Evolutionary conservation across 2,329 filamentous ascomycete species (phyloP).

Genomic region (Fusarium sp.): DNA sequence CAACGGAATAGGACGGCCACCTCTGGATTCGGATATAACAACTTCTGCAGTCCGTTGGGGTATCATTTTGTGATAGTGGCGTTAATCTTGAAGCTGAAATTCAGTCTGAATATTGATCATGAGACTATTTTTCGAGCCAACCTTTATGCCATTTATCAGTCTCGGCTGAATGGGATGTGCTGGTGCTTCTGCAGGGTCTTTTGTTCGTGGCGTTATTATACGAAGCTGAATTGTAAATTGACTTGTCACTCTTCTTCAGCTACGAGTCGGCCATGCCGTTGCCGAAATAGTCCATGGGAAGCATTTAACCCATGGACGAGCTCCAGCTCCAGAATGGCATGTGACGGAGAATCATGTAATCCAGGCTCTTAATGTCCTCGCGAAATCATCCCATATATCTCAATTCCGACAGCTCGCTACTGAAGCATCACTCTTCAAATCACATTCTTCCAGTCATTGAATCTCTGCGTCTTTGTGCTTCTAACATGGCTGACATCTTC

Average conservation of each 20-base stretch:
- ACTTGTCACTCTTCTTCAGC: neutral
- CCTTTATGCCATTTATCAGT: neutral
- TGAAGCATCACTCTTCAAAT: too few species aligned
- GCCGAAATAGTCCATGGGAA: neutral
- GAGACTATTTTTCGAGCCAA: neutral
- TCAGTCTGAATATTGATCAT: neutral
- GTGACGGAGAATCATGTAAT: neutral
- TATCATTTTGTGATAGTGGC: neutral
- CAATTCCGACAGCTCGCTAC: neutral
- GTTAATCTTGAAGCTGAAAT: neutral
- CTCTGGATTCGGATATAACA: too few species aligned
- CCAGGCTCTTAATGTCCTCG: neutral
- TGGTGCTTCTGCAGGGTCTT: too few species aligned
- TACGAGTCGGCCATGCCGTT: neutral
- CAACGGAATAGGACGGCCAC: accelerated
- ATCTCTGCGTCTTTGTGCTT: neutral
- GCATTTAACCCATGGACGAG: accelerated
- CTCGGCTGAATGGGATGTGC: neutral
- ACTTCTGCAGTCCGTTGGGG: neutral
- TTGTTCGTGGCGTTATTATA: neutral
- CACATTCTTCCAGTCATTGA: neutral
- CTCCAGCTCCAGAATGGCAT: neutral
- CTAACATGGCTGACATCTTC: neutral
- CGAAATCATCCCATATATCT: neutral
- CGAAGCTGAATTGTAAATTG: neutral